phyloP scores from a whole-genome alignment of 768 basidiomycete genomes.

The Postia placenta region DNA sequence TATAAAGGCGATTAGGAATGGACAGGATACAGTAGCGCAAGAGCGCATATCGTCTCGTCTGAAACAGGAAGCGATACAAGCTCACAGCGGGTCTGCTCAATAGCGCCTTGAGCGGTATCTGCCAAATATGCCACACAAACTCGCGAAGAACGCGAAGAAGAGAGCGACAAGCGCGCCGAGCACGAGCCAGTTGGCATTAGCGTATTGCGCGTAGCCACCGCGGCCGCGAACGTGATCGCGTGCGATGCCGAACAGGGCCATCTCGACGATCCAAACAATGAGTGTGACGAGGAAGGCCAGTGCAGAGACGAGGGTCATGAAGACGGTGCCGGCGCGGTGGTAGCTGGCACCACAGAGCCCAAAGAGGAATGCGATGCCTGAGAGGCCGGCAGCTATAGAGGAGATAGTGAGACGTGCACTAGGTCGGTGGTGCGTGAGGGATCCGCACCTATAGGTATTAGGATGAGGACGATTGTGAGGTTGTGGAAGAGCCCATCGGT shows the following conservation, averaged over 20 bases:
- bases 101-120: constrained; percentile 41
- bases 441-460: constrained; percentile 77
- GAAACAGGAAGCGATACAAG: neutral
- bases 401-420: constrained; percentile 2
- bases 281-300: constrained; percentile 65
- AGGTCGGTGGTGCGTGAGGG: constrained; percentile 10
- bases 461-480: constrained; percentile 67
- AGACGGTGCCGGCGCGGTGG: constrained; percentile 64
- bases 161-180: constrained; percentile 69
- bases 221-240: constrained; percentile 49
- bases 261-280: constrained; percentile 70
- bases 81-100: constrained; percentile 1
- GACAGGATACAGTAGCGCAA: neutral
- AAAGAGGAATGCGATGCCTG: constrained; percentile 60
- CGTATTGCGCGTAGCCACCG: constrained; percentile 49
- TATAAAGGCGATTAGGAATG: neutral
- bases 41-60: neutral
- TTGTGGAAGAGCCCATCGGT: constrained; percentile 54
- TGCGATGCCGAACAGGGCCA: constrained; percentile 72
- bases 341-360: constrained; percentile 61
- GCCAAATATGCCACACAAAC: constrained; percentile 62
- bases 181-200: constrained; percentile 81
- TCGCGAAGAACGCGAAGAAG: constrained; percentile 58
- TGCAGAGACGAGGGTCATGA: constrained; percentile 66
- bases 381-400: constrained; percentile 51